Percentiles rank a stretch among this genome's conserved stretches.
Evolutionary conservation across 768 basidiomycete species (phyloP).

Genomic region (Suillus decipiens): DNA sequence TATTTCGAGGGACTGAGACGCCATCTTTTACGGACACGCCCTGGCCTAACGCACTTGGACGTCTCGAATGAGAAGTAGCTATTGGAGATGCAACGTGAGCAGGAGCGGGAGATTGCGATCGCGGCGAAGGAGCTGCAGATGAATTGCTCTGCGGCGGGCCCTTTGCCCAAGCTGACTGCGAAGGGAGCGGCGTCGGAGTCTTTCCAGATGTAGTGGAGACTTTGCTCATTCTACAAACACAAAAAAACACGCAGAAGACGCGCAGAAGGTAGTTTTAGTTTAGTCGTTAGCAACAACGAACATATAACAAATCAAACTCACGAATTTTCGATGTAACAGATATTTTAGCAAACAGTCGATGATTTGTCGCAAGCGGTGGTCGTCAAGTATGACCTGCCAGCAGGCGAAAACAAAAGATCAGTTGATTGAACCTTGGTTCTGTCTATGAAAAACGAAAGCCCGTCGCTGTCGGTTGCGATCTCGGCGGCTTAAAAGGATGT

Average conservation of each 20-base stretch:
- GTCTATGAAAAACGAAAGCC: conserved; percentile 40
- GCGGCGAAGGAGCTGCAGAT: conserved; percentile 57
- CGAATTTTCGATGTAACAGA: conserved; percentile 42
- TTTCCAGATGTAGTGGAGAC: conserved; percentile 74
- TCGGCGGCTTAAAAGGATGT: conserved; percentile 24
- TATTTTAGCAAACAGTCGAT: conserved; percentile 51
- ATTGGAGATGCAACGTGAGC: conserved; percentile 46
- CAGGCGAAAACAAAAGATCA: conserved; percentile 67
- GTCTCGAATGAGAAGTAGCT: conserved; percentile 68
- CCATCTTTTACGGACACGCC: conserved; percentile 79
- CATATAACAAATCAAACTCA: conserved; percentile 35
- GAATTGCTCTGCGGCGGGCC: conserved; percentile 70
- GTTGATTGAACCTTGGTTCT: conserved; percentile 43
- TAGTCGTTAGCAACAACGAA: conserved; percentile 8
- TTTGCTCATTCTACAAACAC: conserved; percentile 84
- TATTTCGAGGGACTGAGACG: conserved; percentile 67
- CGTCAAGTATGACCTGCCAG: conserved; percentile 91
- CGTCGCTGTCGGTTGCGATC: conserved; percentile 41
- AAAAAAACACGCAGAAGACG: conserved; percentile 2
- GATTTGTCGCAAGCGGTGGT: conserved; percentile 71
- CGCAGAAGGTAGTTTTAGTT: neutral
- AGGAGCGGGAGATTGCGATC: conserved; percentile 78
- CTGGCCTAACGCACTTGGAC: conserved; percentile 73
- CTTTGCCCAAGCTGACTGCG: conserved; percentile 89
- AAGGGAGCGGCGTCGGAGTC: conserved; percentile 71